Evolutionary conservation across 2,329 filamentous ascomycete species (phyloP).

Genomic region (Penicillium sp.): DNA sequence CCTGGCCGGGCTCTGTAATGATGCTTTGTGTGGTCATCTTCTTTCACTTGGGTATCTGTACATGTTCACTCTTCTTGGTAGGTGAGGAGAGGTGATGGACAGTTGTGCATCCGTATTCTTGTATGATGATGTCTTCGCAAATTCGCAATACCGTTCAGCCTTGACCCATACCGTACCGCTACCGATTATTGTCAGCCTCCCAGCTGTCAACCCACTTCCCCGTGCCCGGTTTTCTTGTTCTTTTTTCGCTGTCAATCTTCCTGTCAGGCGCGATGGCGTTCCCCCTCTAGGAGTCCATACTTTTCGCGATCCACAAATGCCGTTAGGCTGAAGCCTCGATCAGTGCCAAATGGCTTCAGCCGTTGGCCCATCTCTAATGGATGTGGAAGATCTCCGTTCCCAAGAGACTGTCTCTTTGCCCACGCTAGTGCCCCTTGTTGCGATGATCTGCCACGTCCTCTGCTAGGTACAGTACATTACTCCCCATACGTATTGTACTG

Average conservation of each 20-base stretch:
- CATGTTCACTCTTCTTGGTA: too few species aligned
- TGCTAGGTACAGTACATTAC: too few species aligned
- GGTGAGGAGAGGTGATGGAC: too few species aligned
- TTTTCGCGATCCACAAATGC: background rate
- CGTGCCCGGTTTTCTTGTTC: slow-evolving; percentile 5
- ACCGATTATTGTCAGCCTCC: background rate
- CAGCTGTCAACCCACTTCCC: background rate
- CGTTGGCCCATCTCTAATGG: background rate
- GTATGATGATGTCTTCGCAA: too few species aligned
- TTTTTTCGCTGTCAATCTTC: background rate
- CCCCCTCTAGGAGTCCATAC: background rate
- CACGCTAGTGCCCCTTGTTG: background rate
- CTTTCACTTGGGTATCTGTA: too few species aligned
- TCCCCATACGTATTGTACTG: too few species aligned
- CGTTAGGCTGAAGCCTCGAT: background rate
- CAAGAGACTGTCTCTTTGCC: too few species aligned
- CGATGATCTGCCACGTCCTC: too few species aligned
- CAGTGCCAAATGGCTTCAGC: background rate
- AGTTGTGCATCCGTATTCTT: too few species aligned
- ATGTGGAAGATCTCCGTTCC: too few species aligned
- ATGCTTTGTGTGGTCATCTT: too few species aligned
- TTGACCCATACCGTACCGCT: background rate
- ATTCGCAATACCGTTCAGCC: too few species aligned
- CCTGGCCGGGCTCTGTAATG: background rate
- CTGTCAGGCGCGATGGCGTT: background rate